phyloP scores from a whole-genome alignment of 352 stramenopile species.

The Stephanocyclus meneghinianus region DNA sequence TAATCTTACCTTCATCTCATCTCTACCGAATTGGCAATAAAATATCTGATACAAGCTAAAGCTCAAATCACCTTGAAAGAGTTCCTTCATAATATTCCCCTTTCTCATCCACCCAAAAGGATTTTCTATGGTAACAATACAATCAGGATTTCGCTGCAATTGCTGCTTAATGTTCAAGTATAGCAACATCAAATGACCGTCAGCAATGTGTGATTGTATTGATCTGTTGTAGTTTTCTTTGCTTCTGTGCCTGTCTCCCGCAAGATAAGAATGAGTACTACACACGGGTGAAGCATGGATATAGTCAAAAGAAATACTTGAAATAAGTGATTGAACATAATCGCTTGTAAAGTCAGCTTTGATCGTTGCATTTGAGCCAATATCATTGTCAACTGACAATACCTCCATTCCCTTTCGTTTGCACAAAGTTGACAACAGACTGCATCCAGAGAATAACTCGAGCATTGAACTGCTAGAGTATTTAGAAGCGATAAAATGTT shows the following conservation, averaged over 20 bases:
- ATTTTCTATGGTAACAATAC: constrained; percentile 48
- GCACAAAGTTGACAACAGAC: constrained; percentile 39
- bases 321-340: constrained; percentile 30
- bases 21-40: constrained; percentile 47
- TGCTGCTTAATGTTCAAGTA: constrained; percentile 25
- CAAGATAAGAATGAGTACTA: constrained; percentile 38
- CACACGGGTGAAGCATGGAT: constrained; percentile 59
- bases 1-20: constrained; percentile 26
- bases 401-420: constrained; percentile 40
- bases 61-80: constrained; percentile 25
- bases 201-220: constrained; percentile 23
- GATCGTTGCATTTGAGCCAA: constrained; percentile 44
- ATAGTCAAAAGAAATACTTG: constrained; percentile 35
- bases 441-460: constrained; percentile 50
- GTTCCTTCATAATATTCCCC: constrained; percentile 30
- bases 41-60: constrained; percentile 31
- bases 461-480: constrained; percentile 6
- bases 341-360: constrained; percentile 38
- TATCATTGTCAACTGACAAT: constrained; percentile 39
- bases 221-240: constrained; percentile 40
- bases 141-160: constrained; percentile 23
- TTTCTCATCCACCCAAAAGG: constrained; percentile 29
- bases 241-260: constrained; percentile 40
- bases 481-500: constrained; percentile 4
- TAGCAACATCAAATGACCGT: constrained; percentile 22